Conservation (phyloP, 179 eudicot species). For the Silene coronaria region DNA sequence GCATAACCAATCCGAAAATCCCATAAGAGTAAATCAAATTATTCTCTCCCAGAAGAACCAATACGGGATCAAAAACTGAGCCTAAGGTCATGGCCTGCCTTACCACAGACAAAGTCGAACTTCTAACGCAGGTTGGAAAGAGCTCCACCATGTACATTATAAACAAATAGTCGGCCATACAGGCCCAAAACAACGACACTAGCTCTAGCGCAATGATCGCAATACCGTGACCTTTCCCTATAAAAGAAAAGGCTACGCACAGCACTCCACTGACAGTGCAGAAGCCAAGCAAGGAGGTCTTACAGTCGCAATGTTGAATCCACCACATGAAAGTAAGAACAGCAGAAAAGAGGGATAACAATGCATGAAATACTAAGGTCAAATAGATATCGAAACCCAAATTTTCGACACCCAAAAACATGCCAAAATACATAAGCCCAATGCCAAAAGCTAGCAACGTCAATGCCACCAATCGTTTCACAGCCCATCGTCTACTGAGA, state of each 20-base stretch:
- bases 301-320: slow-evolving; percentile 4
- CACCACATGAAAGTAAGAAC: slow-evolving; percentile 6
- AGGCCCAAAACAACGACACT: slow-evolving; percentile 9
- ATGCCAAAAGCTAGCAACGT: slow-evolving; percentile 11
- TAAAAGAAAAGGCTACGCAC: background rate
- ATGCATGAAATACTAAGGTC: background rate
- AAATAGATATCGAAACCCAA: slow-evolving; percentile 15
- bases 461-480: slow-evolving; percentile 15
- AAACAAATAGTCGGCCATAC: slow-evolving; percentile 21
- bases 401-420: slow-evolving; percentile 16
- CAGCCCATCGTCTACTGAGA: slow-evolving; percentile 19
- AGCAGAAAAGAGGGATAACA: background rate
- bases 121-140: slow-evolving; percentile 22
- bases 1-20: slow-evolving; percentile 11
- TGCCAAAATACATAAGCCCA: slow-evolving; percentile 7
- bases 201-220: background rate
- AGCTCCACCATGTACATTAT: slow-evolving; percentile 20
- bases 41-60: slow-evolving; percentile 7
- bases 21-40: background rate
- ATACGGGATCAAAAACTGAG: slow-evolving; percentile 18
- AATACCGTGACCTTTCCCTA: background rate
- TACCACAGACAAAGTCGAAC: slow-evolving; percentile 13
- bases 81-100: slow-evolving; percentile 20
- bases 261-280: slow-evolving; percentile 3
- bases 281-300: slow-evolving; percentile 11